A percentile compares a stretch with the other conserved stretches of the same genome.
phyloP scores from a whole-genome alignment of 768 basidiomycete genomes.

The Termitomyces titanicus region DNA sequence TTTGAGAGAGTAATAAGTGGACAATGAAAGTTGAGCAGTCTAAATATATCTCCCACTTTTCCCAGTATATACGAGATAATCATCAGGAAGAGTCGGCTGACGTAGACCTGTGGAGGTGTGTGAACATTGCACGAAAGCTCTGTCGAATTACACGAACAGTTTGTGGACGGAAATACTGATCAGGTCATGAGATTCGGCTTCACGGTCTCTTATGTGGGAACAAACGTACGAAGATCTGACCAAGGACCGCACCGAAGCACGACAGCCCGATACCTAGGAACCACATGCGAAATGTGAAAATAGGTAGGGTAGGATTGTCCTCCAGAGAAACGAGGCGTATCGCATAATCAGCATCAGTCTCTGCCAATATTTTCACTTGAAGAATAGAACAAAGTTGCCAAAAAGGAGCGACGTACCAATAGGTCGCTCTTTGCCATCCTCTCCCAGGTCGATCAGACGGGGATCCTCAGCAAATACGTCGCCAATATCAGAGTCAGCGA shows the following conservation, averaged over 20 bases:
- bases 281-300: slow-evolving; percentile 54
- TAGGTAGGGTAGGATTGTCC: slow-evolving; percentile 46
- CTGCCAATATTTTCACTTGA: slow-evolving; percentile 10
- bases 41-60: slow-evolving; percentile 11
- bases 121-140: too few species aligned
- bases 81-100: slow-evolving; percentile 47
- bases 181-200: too few species aligned
- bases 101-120: slow-evolving; percentile 17
- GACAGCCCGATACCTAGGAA: slow-evolving; percentile 52
- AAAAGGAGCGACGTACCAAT: slow-evolving; percentile 32
- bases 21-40: too few species aligned
- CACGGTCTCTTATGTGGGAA: too few species aligned
- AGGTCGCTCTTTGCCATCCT: slow-evolving; percentile 45
- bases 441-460: slow-evolving; percentile 39
- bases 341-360: slow-evolving; percentile 43
- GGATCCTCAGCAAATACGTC: slow-evolving; percentile 16
- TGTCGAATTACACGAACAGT: background rate
- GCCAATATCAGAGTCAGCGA: slow-evolving; percentile 9
- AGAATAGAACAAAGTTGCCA: too few species aligned
- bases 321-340: slow-evolving; percentile 49
- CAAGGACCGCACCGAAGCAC: slow-evolving; percentile 50
- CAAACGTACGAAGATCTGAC: slow-evolving; percentile 40
- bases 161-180: slow-evolving; percentile 43
- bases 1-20: too few species aligned
- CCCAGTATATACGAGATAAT: slow-evolving; percentile 53